Percentiles rank a stretch among this genome's conserved stretches.
These are phyloP conservation scores for Bacterosira constricta DNA, from an alignment of 108 stramenopile genomes.

Conservation along the genomic window DNA sequence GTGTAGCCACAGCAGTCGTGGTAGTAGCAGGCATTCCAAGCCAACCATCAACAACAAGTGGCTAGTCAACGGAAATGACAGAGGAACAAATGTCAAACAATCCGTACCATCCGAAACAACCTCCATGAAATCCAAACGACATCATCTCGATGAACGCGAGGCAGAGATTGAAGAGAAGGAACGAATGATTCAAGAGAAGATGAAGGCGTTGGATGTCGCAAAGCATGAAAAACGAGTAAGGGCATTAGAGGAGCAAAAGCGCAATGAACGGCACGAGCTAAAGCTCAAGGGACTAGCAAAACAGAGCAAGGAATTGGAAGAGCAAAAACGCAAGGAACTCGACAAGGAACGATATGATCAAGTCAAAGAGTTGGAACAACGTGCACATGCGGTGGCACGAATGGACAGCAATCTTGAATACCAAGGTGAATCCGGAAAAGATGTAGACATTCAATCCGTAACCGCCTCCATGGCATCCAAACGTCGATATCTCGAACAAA, in stretches of 20 bases:
- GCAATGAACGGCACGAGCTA: no score
- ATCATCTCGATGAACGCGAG: neutral
- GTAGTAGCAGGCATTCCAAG: neutral
- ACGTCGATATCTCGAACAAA: neutral
- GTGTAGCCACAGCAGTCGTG: neutral
- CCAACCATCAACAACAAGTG: neutral
- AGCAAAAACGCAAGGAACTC: no score
- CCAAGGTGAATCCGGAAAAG: neutral
- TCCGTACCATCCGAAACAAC: neutral
- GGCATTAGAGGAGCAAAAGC: no score
- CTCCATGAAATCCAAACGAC: neutral
- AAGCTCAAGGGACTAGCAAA: no score
- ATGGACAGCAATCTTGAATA: neutral
- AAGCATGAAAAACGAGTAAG: no score
- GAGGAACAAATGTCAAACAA: neutral
- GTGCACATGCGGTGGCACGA: no score
- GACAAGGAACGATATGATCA: no score
- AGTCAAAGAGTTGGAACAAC: no score
- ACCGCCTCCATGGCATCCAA: constrained; percentile 2
- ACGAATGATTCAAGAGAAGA: neutral
- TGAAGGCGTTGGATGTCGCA: neutral
- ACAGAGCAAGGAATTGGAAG: no score
- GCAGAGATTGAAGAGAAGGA: neutral
- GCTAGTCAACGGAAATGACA: neutral
- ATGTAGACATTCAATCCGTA: neutral